Conservation (phyloP, 2,329 filamentous ascomycete genomes). For the Claviceps capensis region DNA sequence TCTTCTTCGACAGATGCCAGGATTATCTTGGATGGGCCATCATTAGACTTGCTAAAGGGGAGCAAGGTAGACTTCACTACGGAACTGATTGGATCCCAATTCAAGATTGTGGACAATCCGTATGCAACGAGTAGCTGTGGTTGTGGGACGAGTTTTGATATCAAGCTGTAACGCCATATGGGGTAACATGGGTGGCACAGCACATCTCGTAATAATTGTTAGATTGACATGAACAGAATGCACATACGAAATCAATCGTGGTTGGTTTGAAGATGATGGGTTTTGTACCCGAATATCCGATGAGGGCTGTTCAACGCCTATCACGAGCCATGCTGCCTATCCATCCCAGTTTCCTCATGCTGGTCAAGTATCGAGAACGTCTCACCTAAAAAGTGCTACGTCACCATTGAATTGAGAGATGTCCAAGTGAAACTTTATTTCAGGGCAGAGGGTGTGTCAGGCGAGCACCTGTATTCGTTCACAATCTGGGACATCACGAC, state of each 20-base stretch:
- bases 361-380: no score
- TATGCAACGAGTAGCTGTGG: slow-evolving; percentile 87
- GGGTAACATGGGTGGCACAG: background rate
- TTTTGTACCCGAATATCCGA: no score
- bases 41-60: slow-evolving; percentile 75
- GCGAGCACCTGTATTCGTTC: background rate
- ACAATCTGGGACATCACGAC: background rate
- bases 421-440: no score
- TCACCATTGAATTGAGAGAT: no score
- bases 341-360: no score
- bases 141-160: slow-evolving; percentile 95
- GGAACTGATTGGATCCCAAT: slow-evolving; percentile 80
- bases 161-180: slow-evolving; percentile 43
- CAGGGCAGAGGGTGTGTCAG: fast-evolving
- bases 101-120: slow-evolving; percentile 93
- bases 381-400: no score
- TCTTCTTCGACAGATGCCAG: slow-evolving; percentile 40
- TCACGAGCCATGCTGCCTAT: no score
- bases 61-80: slow-evolving; percentile 95
- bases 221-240: no score
- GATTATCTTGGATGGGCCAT: slow-evolving; percentile 78
- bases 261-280: no score
- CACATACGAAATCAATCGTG: no score
- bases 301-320: no score
- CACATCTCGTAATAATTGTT: background rate